phyloP scores from a whole-genome alignment of 371 early-diverging fungal species.

The Mortierella sp. region DNA sequence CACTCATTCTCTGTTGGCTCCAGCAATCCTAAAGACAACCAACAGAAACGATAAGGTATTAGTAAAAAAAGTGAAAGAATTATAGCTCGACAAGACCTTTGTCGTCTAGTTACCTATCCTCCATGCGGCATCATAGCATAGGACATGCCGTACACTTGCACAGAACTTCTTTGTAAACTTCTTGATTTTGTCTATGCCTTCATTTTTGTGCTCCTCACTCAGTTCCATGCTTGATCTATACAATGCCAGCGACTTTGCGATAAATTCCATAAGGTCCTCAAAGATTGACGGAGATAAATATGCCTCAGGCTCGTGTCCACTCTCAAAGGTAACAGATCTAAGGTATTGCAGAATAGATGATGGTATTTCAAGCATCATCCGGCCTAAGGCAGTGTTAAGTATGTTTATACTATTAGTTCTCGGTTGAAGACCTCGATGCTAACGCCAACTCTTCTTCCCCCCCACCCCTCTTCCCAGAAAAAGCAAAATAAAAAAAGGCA shows the following conservation, averaged over 20 bases:
- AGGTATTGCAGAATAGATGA: slow-evolving; percentile 19
- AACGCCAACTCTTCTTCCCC: too few relatives aligned
- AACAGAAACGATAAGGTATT: not conserved
- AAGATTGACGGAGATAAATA: slow-evolving; percentile 29
- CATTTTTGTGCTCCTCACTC: not conserved
- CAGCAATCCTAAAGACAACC: slow-evolving; percentile 25
- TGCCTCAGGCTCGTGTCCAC: slow-evolving; percentile 37
- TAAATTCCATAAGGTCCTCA: slow-evolving; percentile 42
- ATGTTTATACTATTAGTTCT: not conserved
- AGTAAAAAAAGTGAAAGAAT: not conserved
- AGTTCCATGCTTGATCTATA: not conserved
- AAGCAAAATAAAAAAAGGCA: not conserved
- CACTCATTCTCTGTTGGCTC: slow-evolving; percentile 32
- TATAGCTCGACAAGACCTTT: not conserved
- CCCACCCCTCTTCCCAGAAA: too few relatives aligned
- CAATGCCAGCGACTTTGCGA: not conserved
- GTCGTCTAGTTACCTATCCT: slow-evolving; percentile 19
- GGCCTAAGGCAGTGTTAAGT: slow-evolving; percentile 6
- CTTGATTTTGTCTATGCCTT: slow-evolving; percentile 5
- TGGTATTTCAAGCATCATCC: slow-evolving; percentile 45
- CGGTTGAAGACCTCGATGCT: too few relatives aligned
- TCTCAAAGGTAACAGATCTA: slow-evolving; percentile 27
- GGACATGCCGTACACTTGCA: slow-evolving; percentile 19
- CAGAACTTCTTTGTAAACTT: slow-evolving; percentile 32
- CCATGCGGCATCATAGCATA: slow-evolving; percentile 54